Evolutionary conservation across 768 basidiomycete species (phyloP), one percentile per base, ranked within the genome.

Genomic region (Mycena capillaripes): DNA sequence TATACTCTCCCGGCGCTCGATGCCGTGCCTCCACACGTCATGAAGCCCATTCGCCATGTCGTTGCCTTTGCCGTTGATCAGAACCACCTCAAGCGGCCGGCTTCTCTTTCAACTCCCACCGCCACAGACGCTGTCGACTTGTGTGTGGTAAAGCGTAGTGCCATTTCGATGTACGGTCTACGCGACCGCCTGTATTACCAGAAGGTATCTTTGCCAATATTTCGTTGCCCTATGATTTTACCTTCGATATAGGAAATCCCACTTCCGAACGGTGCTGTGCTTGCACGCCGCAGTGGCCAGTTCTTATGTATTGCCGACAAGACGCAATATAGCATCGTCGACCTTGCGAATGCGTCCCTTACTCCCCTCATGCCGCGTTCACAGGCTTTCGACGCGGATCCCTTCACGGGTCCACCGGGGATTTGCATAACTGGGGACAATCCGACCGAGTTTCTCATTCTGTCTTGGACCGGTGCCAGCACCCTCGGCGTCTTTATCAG

Each of bases 401-500:
- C 81, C 2, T 76, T 81, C 77, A 66, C 83, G 69, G 83, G 91
- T 25, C 89, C 91, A 46, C 95, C 95, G 0, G 89, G 88, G 29
- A 95, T 97, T 57, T 89, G 91, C 1, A 89, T 95, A 27, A 89
- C 97, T 29, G 86, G 88, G 40, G 89, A 90, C 34, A 90, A 89
- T 50, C 70, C 73, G 16, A 19, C 67, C 74, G 97, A 98, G 80
- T 98, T 97, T 75, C 87, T 98, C 50, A 86, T 98, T 25, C 85
- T 95, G 19, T 94, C 94, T 2, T 97, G 93, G 89, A 96, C 92
- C 1, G 97, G 95, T 17, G 82, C 86, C 4, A 90, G 88, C 62
- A 94, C 95, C 0, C 84, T 98, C 46, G 97, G 97, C 0, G 83
- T 99, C 12, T 99, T 98, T 76, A 86, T 98, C 74, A 95, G 89